Conservation (phyloP, 2,329 filamentous ascomycete genomes). For the Phialocephala sp. region DNA sequence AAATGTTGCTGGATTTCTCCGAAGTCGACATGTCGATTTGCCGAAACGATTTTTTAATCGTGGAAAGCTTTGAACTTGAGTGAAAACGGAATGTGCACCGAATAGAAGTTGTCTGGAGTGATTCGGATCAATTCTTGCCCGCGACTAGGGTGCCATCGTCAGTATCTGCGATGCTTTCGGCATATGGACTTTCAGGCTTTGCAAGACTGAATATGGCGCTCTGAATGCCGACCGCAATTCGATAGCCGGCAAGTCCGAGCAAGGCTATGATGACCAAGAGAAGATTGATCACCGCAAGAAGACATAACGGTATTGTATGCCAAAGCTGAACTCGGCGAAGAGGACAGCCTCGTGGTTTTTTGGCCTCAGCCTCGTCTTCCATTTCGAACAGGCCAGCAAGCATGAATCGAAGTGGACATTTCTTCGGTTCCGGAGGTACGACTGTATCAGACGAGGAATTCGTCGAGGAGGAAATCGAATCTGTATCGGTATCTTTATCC, state of each 20-base stretch:
- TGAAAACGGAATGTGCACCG: background rate
- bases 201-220: slow-evolving; percentile 25
- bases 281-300: slow-evolving; percentile 39
- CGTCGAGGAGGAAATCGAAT: slow-evolving; percentile 31
- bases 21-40: slow-evolving; percentile 32
- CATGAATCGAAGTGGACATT: slow-evolving; percentile 39
- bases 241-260: slow-evolving; percentile 37
- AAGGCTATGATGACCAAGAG: slow-evolving; percentile 38
- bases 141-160: slow-evolving; percentile 23
- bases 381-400: slow-evolving; percentile 35
- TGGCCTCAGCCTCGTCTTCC: slow-evolving; percentile 22
- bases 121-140: slow-evolving; percentile 17
- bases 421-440: slow-evolving; percentile 22
- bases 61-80: slow-evolving; percentile 26
- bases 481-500: slow-evolving; percentile 37
- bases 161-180: slow-evolving; percentile 21
- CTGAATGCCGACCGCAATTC: slow-evolving; percentile 31
- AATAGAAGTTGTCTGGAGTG: background rate
- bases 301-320: slow-evolving; percentile 39
- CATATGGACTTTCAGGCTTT: slow-evolving; percentile 26
- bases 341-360: slow-evolving; percentile 31
- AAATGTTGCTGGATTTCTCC: slow-evolving; percentile 32
- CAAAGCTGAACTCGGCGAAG: slow-evolving; percentile 38
- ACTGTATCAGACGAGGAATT: slow-evolving; percentile 26
- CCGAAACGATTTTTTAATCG: slow-evolving; percentile 31